Evolutionary conservation across 768 basidiomycete genomes (phyloP).

Genomic region (Kwoniella newhampshirensis): DNA sequence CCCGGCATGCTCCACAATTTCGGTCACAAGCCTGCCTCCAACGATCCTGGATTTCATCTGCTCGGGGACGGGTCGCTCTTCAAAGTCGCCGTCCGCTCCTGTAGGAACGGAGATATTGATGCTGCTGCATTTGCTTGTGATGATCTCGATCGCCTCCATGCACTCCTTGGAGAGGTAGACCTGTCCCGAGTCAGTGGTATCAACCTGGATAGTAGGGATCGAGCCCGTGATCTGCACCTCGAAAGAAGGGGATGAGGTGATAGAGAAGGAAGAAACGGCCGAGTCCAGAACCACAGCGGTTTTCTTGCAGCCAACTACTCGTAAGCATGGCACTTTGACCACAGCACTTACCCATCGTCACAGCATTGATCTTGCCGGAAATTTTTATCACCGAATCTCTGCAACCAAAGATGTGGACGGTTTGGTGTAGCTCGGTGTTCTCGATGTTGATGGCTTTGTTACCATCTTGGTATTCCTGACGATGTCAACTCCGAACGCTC

Average conservation of each 20-base stretch:
- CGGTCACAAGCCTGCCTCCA: conserved; percentile 81
- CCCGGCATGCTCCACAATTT: conserved; percentile 76
- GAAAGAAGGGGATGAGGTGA: conserved; percentile 92
- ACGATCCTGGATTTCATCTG: conserved; percentile 85
- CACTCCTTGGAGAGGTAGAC: conserved; percentile 85
- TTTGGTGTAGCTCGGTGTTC: conserved; percentile 73
- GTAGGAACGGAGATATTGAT: conserved; percentile 89
- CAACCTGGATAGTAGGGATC: conserved; percentile 88
- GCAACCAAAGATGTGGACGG: conserved; percentile 85
- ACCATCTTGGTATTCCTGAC: conserved; percentile 92
- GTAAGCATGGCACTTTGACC: neutral
- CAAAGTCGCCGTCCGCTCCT: conserved; percentile 88
- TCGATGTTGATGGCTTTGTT: conserved; percentile 66
- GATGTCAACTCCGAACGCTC: conserved; percentile 16
- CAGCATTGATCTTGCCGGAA: conserved; percentile 92
- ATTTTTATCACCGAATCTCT: conserved; percentile 79
- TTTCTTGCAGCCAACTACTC: conserved; percentile 78
- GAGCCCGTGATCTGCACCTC: conserved; percentile 83
- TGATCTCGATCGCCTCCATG: conserved; percentile 72
- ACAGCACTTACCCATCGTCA: conserved; percentile 70
- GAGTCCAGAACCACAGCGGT: conserved; percentile 85
- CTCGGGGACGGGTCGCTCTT: conserved; percentile 87
- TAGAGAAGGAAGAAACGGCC: conserved; percentile 82
- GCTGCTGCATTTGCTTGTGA: conserved; percentile 87
- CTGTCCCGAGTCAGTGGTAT: conserved; percentile 92